Percentiles rank a stretch among this genome's conserved stretches.
phyloP scores from a whole-genome alignment of 805 yeast species.

The Wickerhamiella dianesei region DNA sequence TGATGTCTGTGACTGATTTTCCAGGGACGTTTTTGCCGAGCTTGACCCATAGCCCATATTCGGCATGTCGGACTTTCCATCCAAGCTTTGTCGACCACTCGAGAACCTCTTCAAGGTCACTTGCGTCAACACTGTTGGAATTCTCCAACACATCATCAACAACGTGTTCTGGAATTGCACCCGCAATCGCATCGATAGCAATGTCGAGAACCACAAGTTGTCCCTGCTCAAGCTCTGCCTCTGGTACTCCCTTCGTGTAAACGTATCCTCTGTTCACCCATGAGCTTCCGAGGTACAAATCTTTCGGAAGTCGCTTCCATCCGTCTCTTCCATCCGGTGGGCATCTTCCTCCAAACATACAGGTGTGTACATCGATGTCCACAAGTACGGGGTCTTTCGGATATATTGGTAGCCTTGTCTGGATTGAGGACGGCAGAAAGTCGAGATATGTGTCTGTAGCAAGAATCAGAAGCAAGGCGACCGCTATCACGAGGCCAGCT shows the following conservation, averaged over 20 bases:
- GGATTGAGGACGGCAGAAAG: slow-evolving; percentile 26
- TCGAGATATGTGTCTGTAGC: slow-evolving; percentile 31
- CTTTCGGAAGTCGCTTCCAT: slow-evolving; percentile 36
- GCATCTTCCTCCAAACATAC: slow-evolving; percentile 21
- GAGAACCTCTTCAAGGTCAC: slow-evolving; percentile 12
- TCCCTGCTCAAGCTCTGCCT: slow-evolving; percentile 25
- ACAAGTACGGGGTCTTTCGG: slow-evolving; percentile 31
- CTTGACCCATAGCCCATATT: slow-evolving; percentile 47
- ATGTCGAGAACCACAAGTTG: slow-evolving; percentile 19
- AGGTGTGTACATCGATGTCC: slow-evolving; percentile 30
- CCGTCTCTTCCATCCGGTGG: slow-evolving; percentile 19
- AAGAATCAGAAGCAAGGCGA: slow-evolving; percentile 21
- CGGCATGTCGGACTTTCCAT: slow-evolving; percentile 21
- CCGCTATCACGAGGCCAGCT: slow-evolving; percentile 3
- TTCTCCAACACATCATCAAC: slow-evolving; percentile 7
- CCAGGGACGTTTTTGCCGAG: slow-evolving; percentile 30
- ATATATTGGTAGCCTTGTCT: slow-evolving; percentile 28
- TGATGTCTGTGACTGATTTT: slow-evolving; percentile 41
- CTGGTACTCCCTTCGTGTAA: slow-evolving; percentile 21
- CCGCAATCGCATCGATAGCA: slow-evolving; percentile 13
- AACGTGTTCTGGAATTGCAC: slow-evolving; percentile 15
- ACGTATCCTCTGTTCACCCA: slow-evolving; percentile 34
- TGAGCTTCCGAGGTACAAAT: slow-evolving; percentile 32
- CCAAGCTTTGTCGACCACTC: slow-evolving; percentile 21
- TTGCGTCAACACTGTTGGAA: slow-evolving; percentile 6